Conservation (phyloP, 1,139 yeast genomes). For the Geotrichum aggregatum region DNA sequence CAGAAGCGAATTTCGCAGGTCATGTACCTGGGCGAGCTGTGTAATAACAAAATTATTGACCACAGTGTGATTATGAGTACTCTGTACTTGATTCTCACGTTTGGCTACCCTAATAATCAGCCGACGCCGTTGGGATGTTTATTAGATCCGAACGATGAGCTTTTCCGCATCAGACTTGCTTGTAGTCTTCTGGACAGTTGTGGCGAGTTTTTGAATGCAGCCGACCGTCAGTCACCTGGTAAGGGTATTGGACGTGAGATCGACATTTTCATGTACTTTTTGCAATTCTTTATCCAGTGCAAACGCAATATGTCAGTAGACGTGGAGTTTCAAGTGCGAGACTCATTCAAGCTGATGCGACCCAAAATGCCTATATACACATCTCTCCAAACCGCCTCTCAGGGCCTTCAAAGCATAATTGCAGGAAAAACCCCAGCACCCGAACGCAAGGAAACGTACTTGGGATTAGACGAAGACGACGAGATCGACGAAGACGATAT, state of each 20-base stretch:
- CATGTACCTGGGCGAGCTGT: slow-evolving; percentile 57
- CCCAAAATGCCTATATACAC: slow-evolving; percentile 42
- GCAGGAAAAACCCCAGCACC: slow-evolving; percentile 18
- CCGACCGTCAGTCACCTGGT: slow-evolving; percentile 23
- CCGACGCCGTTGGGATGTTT: slow-evolving; percentile 51
- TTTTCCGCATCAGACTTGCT: slow-evolving; percentile 63
- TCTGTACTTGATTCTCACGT: slow-evolving; percentile 56
- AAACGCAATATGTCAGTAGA: slow-evolving; percentile 69
- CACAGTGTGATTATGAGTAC: slow-evolving; percentile 50
- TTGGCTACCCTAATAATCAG: slow-evolving; percentile 63
- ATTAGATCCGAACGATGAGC: slow-evolving; percentile 62
- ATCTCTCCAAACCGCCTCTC: slow-evolving; percentile 36
- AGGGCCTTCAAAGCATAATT: slow-evolving; percentile 29
- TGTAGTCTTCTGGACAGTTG: slow-evolving; percentile 40
- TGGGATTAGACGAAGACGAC: slow-evolving; percentile 26
- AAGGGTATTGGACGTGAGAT: slow-evolving; percentile 35
- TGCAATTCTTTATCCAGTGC: slow-evolving; percentile 70
- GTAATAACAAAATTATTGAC: slow-evolving; percentile 48
- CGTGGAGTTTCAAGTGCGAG: slow-evolving; percentile 50
- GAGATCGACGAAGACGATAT: slow-evolving; percentile 18
- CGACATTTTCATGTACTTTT: slow-evolving; percentile 52
- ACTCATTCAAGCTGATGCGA: slow-evolving; percentile 41
- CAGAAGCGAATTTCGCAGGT: slow-evolving; percentile 61
- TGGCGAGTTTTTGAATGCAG: slow-evolving; percentile 22
- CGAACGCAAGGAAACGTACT: slow-evolving; percentile 26